Conservation (phyloP, 2,329 filamentous ascomycete species). For the Diaporthe capsici region DNA sequence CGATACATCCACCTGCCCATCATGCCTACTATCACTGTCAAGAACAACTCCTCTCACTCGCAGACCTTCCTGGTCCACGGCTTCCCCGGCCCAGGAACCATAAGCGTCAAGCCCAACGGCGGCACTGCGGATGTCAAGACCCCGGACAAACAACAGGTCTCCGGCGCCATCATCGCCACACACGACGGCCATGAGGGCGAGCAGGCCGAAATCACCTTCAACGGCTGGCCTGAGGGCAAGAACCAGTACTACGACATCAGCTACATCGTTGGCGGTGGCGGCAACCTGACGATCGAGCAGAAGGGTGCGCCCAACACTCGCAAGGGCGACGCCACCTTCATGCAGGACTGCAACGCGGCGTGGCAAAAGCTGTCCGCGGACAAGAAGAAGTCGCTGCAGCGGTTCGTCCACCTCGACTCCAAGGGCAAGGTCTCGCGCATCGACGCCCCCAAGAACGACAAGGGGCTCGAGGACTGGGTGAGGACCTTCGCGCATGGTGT, state of each 20-base stretch:
- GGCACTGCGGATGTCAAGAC: slow-evolving; percentile 21
- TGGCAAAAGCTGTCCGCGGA: slow-evolving; percentile 47
- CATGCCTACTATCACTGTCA: slow-evolving; percentile 33
- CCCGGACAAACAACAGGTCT: slow-evolving; percentile 38
- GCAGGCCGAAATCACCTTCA: slow-evolving; percentile 57
- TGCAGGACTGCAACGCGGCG: slow-evolving; percentile 54
- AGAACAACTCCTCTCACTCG: slow-evolving; percentile 34
- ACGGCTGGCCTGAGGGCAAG: slow-evolving; percentile 47
- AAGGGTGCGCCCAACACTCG: slow-evolving; percentile 52
- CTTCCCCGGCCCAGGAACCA: slow-evolving; percentile 24
- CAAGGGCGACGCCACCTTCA: slow-evolving; percentile 55
- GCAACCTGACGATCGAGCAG: slow-evolving; percentile 57
- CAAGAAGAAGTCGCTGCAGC: slow-evolving; percentile 30
- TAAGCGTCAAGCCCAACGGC: slow-evolving; percentile 26
- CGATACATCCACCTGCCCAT: neutral
- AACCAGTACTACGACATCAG: slow-evolving; percentile 53
- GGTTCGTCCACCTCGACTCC: slow-evolving; percentile 25
- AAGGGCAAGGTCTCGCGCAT: slow-evolving; percentile 31
- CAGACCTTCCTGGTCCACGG: slow-evolving; percentile 35
- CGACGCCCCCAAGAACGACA: slow-evolving; percentile 34
- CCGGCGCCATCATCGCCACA: slow-evolving; percentile 56
- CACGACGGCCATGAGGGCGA: slow-evolving; percentile 56
- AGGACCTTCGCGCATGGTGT: slow-evolving; percentile 35
- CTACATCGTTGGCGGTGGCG: slow-evolving; percentile 55
- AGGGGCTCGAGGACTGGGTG: slow-evolving; percentile 34